A percentile compares a stretch with the other conserved stretches of the same genome.
phyloP scores from a whole-genome alignment of 1,284 basidiomycete genomes.

The Anthracocystis setariae region DNA sequence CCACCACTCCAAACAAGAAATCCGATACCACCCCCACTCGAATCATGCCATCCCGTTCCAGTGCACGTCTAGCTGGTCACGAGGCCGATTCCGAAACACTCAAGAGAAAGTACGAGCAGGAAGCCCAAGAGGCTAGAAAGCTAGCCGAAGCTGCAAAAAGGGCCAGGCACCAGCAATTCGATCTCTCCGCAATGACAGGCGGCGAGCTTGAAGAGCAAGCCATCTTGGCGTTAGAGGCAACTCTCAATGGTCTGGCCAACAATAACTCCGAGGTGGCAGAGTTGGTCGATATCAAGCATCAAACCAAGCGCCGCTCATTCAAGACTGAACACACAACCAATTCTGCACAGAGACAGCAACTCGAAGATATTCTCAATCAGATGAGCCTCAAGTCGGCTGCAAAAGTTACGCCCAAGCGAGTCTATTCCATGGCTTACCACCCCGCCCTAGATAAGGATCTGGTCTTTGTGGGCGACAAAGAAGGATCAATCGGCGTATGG shows the following conservation, averaged over 20 bases:
- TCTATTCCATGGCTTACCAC: constrained; percentile 63
- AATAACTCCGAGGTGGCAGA: constrained; percentile 25
- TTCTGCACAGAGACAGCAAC: constrained; percentile 26
- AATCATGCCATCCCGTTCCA: constrained; percentile 44
- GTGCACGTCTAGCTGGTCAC: constrained; percentile 50
- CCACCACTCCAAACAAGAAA: constrained; percentile 35
- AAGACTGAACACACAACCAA: constrained; percentile 5
- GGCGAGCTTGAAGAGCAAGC: constrained; percentile 37
- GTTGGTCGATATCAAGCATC: constrained; percentile 37
- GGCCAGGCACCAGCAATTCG: constrained; percentile 53
- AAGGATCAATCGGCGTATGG: constrained; percentile 63
- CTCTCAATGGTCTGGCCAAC: constrained; percentile 24
- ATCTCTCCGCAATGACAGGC: constrained; percentile 45
- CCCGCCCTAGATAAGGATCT: constrained; percentile 59
- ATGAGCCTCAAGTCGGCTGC: constrained; percentile 55
- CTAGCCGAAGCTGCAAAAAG: constrained; percentile 48
- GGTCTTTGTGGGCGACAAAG: constrained; percentile 64
- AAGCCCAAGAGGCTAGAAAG: constrained; percentile 44
- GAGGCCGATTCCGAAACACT: constrained; percentile 55
- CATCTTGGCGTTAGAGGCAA: constrained; percentile 31
- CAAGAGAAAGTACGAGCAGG: constrained; percentile 55
- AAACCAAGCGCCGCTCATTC: constrained; percentile 15
- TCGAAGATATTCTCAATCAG: constrained; percentile 48
- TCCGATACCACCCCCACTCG: constrained; percentile 21
- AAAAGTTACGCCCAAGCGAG: constrained; percentile 56